These are phyloP conservation scores for Ambrosia trifida DNA, from an alignment of 129 eudicot species.

Conservation along the genomic window DNA sequence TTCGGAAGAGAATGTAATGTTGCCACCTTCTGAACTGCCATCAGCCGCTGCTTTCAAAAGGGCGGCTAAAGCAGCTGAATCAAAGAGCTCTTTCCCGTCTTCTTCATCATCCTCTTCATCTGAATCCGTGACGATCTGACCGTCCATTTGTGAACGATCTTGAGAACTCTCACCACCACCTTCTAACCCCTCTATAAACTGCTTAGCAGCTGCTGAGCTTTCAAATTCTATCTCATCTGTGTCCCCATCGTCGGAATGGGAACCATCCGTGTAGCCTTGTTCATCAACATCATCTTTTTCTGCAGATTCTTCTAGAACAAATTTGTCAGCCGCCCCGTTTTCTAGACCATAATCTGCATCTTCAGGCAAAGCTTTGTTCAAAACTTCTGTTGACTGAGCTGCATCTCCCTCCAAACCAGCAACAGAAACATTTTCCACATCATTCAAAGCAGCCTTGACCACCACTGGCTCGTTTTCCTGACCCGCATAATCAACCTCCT, in stretches of 20 bases:
- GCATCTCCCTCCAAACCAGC: constrained; percentile 21
- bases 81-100: constrained; percentile 77
- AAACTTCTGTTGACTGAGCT: constrained; percentile 18
- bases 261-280: constrained; percentile 41
- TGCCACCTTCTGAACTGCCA: constrained; percentile 65
- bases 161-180: constrained; percentile 50
- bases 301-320: constrained; percentile 31
- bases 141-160: constrained; percentile 61
- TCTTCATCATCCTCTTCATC: constrained; percentile 89
- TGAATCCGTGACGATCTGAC: constrained; percentile 88
- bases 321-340: constrained; percentile 37
- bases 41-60: constrained; percentile 93
- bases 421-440: constrained; percentile 8
- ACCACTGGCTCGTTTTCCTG: constrained; percentile 35
- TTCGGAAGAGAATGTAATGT: constrained; percentile 66
- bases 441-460: constrained; percentile 16
- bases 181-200: constrained; percentile 68
- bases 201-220: constrained; percentile 68
- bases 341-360: constrained; percentile 28
- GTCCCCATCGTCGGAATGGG: constrained; percentile 59
- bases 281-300: constrained; percentile 41
- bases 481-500: constrained; percentile 32
- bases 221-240: constrained; percentile 60
- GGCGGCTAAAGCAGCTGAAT: constrained; percentile 91
- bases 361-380: constrained; percentile 14